Evolutionary conservation across 2,329 filamentous ascomycete species (phyloP).

Genomic region (Trichoderma oligosporum): DNA sequence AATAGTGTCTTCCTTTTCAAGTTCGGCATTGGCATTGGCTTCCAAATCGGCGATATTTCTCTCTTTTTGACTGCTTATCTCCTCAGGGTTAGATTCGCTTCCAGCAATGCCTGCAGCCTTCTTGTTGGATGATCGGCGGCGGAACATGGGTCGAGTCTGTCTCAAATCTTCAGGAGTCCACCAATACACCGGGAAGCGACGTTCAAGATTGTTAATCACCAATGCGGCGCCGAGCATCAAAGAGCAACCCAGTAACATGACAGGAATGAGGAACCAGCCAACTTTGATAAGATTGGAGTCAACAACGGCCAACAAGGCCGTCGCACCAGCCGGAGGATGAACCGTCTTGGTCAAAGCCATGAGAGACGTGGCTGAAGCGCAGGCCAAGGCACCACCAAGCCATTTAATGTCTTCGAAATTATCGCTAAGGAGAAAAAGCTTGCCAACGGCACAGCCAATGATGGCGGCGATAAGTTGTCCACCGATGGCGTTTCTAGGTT

Average conservation of each 20-base stretch:
- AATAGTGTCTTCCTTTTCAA: conserved; percentile 20
- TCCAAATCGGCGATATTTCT: conserved; percentile 19
- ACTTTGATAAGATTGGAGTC: conserved; percentile 51
- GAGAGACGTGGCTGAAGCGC: conserved; percentile 56
- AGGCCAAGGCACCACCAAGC: conserved; percentile 62
- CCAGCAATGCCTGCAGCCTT: background rate
- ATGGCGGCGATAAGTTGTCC: conserved; percentile 63
- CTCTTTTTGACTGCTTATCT: background rate
- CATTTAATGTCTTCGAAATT: conserved; percentile 53
- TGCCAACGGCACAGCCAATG: conserved; percentile 59
- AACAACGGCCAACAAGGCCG: conserved; percentile 64
- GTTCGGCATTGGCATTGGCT: conserved; percentile 16
- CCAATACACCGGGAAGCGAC: conserved; percentile 67
- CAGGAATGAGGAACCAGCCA: conserved; percentile 66
- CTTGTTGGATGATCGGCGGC: conserved; percentile 12
- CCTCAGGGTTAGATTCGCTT: conserved; percentile 16
- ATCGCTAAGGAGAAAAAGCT: conserved; percentile 56
- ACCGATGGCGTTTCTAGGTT: conserved; percentile 65
- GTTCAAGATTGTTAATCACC: conserved; percentile 65
- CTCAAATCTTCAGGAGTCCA: conserved; percentile 49
- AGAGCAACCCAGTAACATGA: conserved; percentile 56
- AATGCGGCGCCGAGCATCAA: conserved; percentile 62
- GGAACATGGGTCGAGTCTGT: conserved; percentile 12
- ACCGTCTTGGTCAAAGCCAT: conserved; percentile 71
- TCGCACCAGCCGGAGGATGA: conserved; percentile 72